Conservation (phyloP, 768 basidiomycete species). For the Kwoniella bestiolae region DNA sequence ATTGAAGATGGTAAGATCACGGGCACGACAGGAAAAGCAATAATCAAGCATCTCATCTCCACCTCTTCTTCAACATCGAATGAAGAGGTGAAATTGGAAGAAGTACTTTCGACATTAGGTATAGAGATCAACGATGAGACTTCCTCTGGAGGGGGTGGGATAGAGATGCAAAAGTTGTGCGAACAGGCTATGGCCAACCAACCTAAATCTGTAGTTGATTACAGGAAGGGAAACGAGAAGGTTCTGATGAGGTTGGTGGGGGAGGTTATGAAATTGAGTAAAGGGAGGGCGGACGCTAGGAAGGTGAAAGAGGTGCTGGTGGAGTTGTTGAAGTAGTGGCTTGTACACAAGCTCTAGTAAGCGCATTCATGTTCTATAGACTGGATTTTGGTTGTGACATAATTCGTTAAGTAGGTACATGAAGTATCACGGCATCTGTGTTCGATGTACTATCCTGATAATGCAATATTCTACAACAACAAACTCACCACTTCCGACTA, state of each 20-base stretch:
- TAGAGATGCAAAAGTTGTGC: constrained; percentile 62
- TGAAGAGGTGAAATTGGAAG: constrained; percentile 11
- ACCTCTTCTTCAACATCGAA: constrained; percentile 28
- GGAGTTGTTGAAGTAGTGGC: constrained; percentile 12
- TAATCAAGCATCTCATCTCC: constrained; percentile 73
- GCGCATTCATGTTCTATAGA: too few species aligned
- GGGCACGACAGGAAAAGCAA: constrained; percentile 78
- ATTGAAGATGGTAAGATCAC: constrained; percentile 72
- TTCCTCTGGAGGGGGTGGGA: background rate
- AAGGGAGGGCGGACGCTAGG: constrained; percentile 77
- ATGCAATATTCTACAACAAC: too few species aligned
- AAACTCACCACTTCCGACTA: background rate
- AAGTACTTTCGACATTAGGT: constrained; percentile 19
- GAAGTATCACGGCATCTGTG: too few species aligned
- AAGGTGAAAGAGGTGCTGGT: constrained; percentile 63
- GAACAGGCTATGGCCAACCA: constrained; percentile 67
- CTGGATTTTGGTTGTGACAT: too few species aligned
- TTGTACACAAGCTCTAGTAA: background rate
- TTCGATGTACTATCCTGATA: too few species aligned
- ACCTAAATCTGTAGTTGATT: constrained; percentile 70
- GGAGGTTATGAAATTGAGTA: constrained; percentile 78
- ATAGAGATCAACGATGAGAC: background rate
- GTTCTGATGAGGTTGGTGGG: constrained; percentile 83
- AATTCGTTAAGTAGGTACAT: too few species aligned
- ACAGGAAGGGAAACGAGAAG: constrained; percentile 71